Percentiles rank a stretch among this genome's conserved stretches.
Evolutionary conservation across 2,329 filamentous ascomycete genomes (phyloP).

Genomic region (Neofusicoccum umdonicola): DNA sequence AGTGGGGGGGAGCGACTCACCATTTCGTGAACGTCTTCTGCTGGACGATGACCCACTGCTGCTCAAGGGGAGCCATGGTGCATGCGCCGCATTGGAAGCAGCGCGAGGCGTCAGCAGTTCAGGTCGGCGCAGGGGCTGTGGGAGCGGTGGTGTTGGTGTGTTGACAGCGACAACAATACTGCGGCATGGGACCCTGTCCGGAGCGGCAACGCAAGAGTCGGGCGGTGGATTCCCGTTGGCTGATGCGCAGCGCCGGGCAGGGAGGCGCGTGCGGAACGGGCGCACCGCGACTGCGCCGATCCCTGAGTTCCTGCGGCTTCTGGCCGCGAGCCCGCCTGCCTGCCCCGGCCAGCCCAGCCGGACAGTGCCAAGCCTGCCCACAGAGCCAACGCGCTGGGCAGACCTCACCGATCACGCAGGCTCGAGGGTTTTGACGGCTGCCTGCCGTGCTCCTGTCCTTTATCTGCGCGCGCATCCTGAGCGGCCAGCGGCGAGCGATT

Average conservation of each 20-base stretch:
- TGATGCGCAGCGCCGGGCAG: neutral
- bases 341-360: neutral
- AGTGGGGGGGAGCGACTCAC: slow-evolving; percentile 43
- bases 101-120: neutral
- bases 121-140: neutral
- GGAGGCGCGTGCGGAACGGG: slow-evolving; percentile 8
- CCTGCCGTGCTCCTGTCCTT: too few relatives aligned
- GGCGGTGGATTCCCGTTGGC: neutral
- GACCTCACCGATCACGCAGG: too few relatives aligned
- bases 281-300: slow-evolving; percentile 6
- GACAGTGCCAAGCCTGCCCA: too few relatives aligned
- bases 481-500: too few relatives aligned
- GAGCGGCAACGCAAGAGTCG: slow-evolving; percentile 1
- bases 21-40: slow-evolving; percentile 99
- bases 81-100: slow-evolving; percentile 16
- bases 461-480: too few relatives aligned
- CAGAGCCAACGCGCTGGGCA: too few relatives aligned
- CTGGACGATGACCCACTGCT: slow-evolving; percentile 74
- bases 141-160: slow-evolving; percentile 12
- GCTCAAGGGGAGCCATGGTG: slow-evolving; percentile 52
- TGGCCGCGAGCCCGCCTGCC: neutral
- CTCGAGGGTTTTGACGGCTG: too few relatives aligned
- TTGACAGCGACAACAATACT: slow-evolving; percentile 12
- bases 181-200: slow-evolving; percentile 16
- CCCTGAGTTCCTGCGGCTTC: neutral